phyloP scores from a whole-genome alignment of 2,329 filamentous ascomycete species.

The Penicillium brevicompactum region DNA sequence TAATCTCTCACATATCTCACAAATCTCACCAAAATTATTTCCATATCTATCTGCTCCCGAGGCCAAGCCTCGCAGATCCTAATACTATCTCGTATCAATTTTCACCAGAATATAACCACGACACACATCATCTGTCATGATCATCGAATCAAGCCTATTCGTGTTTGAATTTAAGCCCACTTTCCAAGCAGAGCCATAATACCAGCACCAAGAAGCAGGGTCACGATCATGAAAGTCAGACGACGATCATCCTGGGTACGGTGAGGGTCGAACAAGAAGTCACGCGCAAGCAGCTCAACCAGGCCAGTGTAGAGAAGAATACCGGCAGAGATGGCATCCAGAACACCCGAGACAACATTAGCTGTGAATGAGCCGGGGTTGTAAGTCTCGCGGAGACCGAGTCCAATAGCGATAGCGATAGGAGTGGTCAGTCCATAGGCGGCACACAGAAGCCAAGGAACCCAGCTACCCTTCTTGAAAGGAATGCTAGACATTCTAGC shows the following conservation, averaged over 20 bases:
- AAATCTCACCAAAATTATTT: not conserved
- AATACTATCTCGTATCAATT: not conserved
- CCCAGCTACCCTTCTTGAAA: conserved; percentile 47
- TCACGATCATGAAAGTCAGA: conserved; percentile 47
- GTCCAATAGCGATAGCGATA: conserved; percentile 50
- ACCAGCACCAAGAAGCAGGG: conserved; percentile 43
- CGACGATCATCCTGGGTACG: conserved; percentile 43
- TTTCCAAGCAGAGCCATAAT: conserved; percentile 56
- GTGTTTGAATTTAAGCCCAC: conserved; percentile 37
- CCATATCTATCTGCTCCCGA: not conserved
- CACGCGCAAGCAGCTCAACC: conserved; percentile 53
- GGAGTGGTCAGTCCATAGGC: conserved; percentile 57
- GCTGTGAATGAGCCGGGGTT: conserved; percentile 46
- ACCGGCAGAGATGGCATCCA: conserved; percentile 52
- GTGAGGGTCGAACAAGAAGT: conserved; percentile 54
- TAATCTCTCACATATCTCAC: not conserved
- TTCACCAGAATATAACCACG: not conserved
- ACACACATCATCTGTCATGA: not conserved
- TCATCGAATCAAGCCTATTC: conserved; percentile 26
- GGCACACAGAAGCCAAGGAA: conserved; percentile 54
- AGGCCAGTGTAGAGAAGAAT: conserved; percentile 55
- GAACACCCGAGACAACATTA: conserved; percentile 48
- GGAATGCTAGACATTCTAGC: conserved; percentile 61
- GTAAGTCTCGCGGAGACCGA: conserved; percentile 51
- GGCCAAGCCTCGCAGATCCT: too few relatives aligned